phyloP scores from a whole-genome alignment of 495 filamentous ascomycete species.

The Trichoderma virens region DNA sequence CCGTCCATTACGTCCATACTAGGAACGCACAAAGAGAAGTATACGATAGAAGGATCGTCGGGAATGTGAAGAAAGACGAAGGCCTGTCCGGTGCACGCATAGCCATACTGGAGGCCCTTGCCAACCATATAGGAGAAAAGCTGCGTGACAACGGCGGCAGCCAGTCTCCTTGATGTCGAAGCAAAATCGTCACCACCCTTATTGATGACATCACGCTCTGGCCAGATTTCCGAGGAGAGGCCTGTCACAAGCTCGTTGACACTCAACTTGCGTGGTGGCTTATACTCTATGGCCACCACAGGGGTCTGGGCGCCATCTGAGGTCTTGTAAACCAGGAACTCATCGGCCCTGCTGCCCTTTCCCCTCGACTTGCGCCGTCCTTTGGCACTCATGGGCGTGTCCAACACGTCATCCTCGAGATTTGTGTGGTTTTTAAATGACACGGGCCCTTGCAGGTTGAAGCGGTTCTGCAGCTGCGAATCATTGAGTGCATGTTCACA shows the following conservation, averaged over 20 bases:
- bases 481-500: too few relatives aligned
- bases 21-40: neutral
- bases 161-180: neutral
- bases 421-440: too few relatives aligned
- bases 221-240: neutral
- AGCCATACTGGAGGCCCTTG: neutral
- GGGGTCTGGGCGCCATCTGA: too few relatives aligned
- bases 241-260: neutral
- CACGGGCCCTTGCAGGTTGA: too few relatives aligned
- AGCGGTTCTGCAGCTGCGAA: too few relatives aligned
- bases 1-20: neutral
- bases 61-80: neutral
- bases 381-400: too few relatives aligned
- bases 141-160: neutral
- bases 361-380: too few relatives aligned
- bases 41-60: neutral
- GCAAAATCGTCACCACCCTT: neutral
- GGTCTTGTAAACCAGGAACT: too few relatives aligned
- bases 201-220: neutral
- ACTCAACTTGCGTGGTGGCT: neutral
- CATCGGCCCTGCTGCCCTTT: too few relatives aligned
- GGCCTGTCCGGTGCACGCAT: neutral
- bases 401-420: too few relatives aligned
- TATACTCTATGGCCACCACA: too few relatives aligned
- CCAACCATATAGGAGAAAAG: neutral